A percentile compares a stretch with the other conserved stretches of the same genome.
These are phyloP conservation scores for Punica granatum DNA, from an alignment of 345 rosid species.

Conservation along the genomic window DNA sequence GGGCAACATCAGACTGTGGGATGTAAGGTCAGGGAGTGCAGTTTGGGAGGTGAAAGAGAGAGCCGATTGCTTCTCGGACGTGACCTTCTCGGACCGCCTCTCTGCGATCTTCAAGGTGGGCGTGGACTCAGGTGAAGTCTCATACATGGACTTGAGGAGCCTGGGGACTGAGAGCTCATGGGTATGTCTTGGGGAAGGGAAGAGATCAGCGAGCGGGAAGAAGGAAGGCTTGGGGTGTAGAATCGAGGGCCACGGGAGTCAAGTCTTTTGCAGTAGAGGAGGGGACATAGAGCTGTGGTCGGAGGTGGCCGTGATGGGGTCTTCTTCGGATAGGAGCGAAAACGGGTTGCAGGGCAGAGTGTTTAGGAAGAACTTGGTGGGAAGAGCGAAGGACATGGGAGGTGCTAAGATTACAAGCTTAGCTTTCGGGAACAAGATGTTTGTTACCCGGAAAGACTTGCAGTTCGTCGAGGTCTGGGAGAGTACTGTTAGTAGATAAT, in stretches of 20 bases:
- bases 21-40: slow-evolving; percentile 59
- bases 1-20: slow-evolving; percentile 76
- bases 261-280: slow-evolving; percentile 67
- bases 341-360: slow-evolving; percentile 41
- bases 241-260: slow-evolving; percentile 70
- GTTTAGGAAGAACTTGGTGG: slow-evolving; percentile 64
- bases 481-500: slow-evolving; percentile 27
- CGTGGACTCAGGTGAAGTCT: slow-evolving; percentile 68
- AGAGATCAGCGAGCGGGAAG: slow-evolving; percentile 47
- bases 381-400: slow-evolving; percentile 46
- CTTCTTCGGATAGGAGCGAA: slow-evolving; percentile 16
- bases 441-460: slow-evolving; percentile 57
- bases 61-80: slow-evolving; percentile 78
- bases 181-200: slow-evolving; percentile 58
- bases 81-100: slow-evolving; percentile 60
- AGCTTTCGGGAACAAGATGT: slow-evolving; percentile 81
- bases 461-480: slow-evolving; percentile 89
- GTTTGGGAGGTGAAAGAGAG: slow-evolving; percentile 75
- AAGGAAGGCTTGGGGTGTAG: slow-evolving; percentile 74
- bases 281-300: slow-evolving; percentile 80
- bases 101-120: slow-evolving; percentile 68
- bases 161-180: slow-evolving; percentile 44
- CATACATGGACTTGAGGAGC: slow-evolving; percentile 54
- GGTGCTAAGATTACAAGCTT: slow-evolving; percentile 52
- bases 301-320: slow-evolving; percentile 48